These are phyloP conservation scores for Avena sativa DNA, from an alignment of 176 grass and related monocot species.

Conservation along the genomic window DNA sequence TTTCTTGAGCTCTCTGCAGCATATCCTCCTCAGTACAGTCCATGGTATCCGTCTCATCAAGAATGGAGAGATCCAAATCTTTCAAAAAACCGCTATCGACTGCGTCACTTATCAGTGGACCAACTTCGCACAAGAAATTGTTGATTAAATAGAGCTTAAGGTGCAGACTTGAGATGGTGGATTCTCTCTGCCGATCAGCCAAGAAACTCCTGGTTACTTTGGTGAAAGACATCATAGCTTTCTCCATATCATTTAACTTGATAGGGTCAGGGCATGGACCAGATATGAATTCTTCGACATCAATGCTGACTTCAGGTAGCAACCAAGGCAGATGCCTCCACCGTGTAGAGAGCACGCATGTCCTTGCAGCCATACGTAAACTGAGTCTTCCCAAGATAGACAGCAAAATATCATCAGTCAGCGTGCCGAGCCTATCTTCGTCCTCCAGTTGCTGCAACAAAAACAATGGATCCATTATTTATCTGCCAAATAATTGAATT, in stretches of 20 bases:
- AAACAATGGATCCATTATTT: background rate
- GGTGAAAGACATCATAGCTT: background rate
- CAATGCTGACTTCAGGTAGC: background rate
- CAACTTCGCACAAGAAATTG: background rate
- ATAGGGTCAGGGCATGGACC: background rate
- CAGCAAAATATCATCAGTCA: background rate
- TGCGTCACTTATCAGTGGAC: background rate
- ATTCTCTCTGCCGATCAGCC: background rate
- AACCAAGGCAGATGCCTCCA: conserved; percentile 16
- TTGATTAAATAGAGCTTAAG: background rate
- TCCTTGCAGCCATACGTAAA: background rate
- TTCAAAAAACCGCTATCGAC: background rate
- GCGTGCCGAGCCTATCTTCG: background rate
- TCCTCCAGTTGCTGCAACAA: background rate
- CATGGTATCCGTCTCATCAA: background rate
- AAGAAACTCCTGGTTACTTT: background rate
- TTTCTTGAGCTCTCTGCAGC: background rate
- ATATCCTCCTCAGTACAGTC: background rate
- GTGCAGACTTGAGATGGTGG: background rate
- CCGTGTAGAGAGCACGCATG: background rate
- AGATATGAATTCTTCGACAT: background rate
- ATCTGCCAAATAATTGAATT: background rate
- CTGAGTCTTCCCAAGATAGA: background rate
- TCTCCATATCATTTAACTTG: background rate
- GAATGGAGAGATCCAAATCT: background rate